Evolutionary conservation across 2,329 filamentous ascomycete genomes (phyloP).

Genomic region (Grosmannia huntii): DNA sequence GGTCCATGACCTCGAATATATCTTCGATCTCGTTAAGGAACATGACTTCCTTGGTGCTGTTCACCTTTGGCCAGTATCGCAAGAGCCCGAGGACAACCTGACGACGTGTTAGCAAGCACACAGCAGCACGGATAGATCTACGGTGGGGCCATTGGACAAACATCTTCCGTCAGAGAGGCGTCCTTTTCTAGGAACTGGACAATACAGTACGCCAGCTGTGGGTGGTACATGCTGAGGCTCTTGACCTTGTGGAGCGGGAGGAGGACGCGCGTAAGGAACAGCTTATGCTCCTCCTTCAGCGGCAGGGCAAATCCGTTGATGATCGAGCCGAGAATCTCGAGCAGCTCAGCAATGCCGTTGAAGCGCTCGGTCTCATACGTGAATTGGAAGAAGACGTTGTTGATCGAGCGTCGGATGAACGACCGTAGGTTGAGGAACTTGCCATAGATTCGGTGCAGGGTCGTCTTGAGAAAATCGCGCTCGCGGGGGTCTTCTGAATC

Average conservation of each 20-base stretch:
- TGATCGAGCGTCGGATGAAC: constrained; percentile 95
- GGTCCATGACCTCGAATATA: constrained; percentile 99
- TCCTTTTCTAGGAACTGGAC: constrained; percentile 98
- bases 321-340: constrained; percentile 95
- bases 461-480: constrained; percentile 95
- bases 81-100: constrained; percentile 87
- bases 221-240: constrained; percentile 99
- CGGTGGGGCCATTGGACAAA: constrained; percentile 3
- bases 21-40: constrained; percentile 98
- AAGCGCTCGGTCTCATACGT: constrained; percentile 97
- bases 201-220: constrained; percentile 95
- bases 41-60: constrained; percentile 99
- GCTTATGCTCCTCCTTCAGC: constrained; percentile 96
- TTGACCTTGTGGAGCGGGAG: constrained; percentile 96
- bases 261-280: constrained; percentile 87
- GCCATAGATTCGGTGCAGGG: constrained; percentile 92
- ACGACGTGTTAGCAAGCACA: background rate
- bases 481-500: constrained; percentile 96
- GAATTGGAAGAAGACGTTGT: constrained; percentile 99
- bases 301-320: constrained; percentile 98
- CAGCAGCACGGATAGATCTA: background rate
- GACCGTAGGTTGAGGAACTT: constrained; percentile 97
- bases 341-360: constrained; percentile 91
- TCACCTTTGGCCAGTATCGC: constrained; percentile 97
- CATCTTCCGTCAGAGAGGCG: constrained; percentile 85